Evolutionary conservation across 495 filamentous ascomycete species (phyloP), one percentile per base, ranked within the genome.

Genomic region (Oidiodendron maius): DNA sequence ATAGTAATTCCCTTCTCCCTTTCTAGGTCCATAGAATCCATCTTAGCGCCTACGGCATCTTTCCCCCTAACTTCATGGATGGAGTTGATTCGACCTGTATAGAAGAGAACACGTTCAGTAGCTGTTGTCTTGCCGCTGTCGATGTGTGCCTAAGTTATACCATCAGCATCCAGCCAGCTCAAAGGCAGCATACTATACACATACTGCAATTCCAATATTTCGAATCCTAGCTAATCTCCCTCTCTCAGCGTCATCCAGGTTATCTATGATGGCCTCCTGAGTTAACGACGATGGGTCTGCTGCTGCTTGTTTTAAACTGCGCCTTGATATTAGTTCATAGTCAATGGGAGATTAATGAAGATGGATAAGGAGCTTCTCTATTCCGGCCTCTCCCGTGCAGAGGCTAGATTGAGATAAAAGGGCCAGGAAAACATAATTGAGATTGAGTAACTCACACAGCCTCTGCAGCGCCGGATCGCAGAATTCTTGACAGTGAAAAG

Each of bases 21-120:
- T 67, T 99, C 94, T 53, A 99, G 70, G 41, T 97, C 94, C 94
- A 99, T 99, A 8, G 90, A 96, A 75, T 99, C 94, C 94, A 99
- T 99, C 71, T 99, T 99, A 39, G 94, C 94, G 57, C 94, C 94
- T 16, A 97, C 89, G 30, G 84, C 81, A 71, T 99, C 94, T 57
- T 89, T 89, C 28, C 94, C 94, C 53, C 94, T 80, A 24, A 99
- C 94, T 70, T 99, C 94, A 69, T 99, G 94, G 56, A 99, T 97
- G 4, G 89, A 78, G 62, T 91, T 91, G 70, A 95, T 94, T 61
- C 93, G 83, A 50, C 94, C 94, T 23, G 94, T 99, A 68, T 99
- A 99, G 77, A 89, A 99, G 50, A 99, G 86, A 43, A 99, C 90
- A 59, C 94, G 86, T 65, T 99, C 94, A 46, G 91, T 97, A 56